These are phyloP conservation scores for Diospyros lotus DNA, from an alignment of 148 eudicot genomes.

Conservation along the genomic window DNA sequence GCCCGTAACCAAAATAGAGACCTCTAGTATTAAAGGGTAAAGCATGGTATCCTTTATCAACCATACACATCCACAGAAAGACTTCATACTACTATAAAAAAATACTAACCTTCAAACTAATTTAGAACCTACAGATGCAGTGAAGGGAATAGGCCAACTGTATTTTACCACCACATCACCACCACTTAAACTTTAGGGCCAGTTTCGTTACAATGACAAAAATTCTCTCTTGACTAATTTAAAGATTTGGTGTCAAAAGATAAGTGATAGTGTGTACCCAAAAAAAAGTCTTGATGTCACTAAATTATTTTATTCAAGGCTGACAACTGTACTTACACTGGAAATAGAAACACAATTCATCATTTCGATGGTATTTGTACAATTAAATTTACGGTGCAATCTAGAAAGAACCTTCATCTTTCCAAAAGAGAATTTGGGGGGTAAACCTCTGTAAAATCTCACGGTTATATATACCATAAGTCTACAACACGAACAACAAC, in stretches of 20 bases:
- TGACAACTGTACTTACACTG: conserved; percentile 5
- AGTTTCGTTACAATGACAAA: background rate
- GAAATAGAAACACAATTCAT: background rate
- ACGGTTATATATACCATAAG: background rate
- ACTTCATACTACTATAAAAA: background rate
- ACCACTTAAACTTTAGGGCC: background rate
- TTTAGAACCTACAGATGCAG: background rate
- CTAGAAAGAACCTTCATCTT: background rate
- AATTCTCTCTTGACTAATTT: background rate
- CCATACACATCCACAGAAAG: background rate
- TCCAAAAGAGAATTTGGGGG: too few relatives aligned
- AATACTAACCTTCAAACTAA: conserved; percentile 6
- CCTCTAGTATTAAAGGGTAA: too few relatives aligned
- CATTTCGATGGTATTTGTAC: background rate
- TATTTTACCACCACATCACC: background rate
- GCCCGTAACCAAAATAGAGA: too few relatives aligned
- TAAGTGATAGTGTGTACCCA: background rate
- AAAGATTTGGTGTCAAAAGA: background rate
- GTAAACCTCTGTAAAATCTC: background rate
- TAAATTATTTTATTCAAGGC: background rate
- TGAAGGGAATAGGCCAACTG: background rate
- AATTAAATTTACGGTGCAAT: background rate
- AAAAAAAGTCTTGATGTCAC: background rate
- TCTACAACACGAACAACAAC: too few relatives aligned
- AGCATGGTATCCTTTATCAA: too few relatives aligned